These are phyloP conservation scores for Oenanthe sinensis DNA, from an alignment of 129 eudicot genomes.

Conservation along the genomic window DNA sequence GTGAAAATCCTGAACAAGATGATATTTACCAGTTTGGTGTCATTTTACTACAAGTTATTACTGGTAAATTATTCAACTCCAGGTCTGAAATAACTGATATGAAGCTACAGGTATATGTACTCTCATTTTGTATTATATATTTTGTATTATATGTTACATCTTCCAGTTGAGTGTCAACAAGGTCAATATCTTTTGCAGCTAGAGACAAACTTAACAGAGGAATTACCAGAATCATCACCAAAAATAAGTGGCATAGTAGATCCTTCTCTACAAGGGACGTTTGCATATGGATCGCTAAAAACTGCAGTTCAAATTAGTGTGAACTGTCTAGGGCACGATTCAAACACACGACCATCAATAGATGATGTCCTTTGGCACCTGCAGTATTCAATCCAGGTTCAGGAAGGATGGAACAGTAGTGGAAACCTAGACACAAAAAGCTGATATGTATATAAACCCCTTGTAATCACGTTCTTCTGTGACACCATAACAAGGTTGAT, in stretches of 20 bases:
- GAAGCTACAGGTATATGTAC: conserved; percentile 50
- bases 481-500: not conserved
- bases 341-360: conserved; percentile 62
- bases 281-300: conserved; percentile 67
- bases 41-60: conserved; percentile 62
- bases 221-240: conserved; percentile 51
- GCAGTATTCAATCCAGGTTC: conserved; percentile 91
- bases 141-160: not conserved
- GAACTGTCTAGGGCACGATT: conserved; percentile 51
- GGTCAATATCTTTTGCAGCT: conserved; percentile 34
- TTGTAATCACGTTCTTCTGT: not conserved
- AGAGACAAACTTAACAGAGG: conserved; percentile 63
- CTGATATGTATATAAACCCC: not conserved
- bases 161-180: not conserved
- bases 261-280: conserved; percentile 58
- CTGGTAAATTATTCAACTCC: conserved; percentile 58
- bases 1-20: conserved; percentile 52
- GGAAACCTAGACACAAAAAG: conserved; percentile 42
- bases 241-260: conserved; percentile 48
- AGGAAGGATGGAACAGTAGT: conserved; percentile 84
- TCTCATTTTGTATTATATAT: not conserved
- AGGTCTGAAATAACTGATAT: conserved; percentile 53
- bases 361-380: conserved; percentile 92
- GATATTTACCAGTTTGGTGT: conserved; percentile 82
- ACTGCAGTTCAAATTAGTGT: conserved; percentile 58